phyloP scores from a whole-genome alignment of 371 early-diverging fungal species.

The Mortierella sp. region DNA sequence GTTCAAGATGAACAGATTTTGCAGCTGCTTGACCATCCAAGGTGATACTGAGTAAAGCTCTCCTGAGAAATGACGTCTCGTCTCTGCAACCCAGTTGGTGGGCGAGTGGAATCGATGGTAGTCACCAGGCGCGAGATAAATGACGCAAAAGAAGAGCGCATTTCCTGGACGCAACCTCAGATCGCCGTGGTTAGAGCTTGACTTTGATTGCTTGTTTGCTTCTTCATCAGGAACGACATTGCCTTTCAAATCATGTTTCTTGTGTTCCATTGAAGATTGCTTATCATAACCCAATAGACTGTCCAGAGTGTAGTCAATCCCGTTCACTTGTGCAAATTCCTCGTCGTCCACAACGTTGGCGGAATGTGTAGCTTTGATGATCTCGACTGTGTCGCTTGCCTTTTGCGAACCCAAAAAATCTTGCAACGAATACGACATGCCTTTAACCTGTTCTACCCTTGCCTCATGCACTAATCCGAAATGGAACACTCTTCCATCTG shows the following conservation, averaged over 20 bases:
- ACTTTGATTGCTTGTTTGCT: slow-evolving; percentile 30
- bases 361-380: slow-evolving; percentile 62
- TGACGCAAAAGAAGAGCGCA: slow-evolving; percentile 86
- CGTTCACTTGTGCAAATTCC: slow-evolving; percentile 91
- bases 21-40: slow-evolving; percentile 82
- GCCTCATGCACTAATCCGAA: slow-evolving; percentile 86
- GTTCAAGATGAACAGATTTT: slow-evolving; percentile 94
- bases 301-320: slow-evolving; percentile 89
- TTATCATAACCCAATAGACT: slow-evolving; percentile 77
- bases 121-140: slow-evolving; percentile 97
- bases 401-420: slow-evolving; percentile 83
- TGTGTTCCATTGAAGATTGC: slow-evolving; percentile 46
- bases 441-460: slow-evolving; percentile 95
- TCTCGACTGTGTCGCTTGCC: slow-evolving; percentile 54
- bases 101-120: slow-evolving; percentile 99
- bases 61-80: slow-evolving; percentile 89
- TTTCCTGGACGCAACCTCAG: slow-evolving; percentile 74
- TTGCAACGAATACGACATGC: slow-evolving; percentile 88
- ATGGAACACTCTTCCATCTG: slow-evolving; percentile 92
- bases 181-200: slow-evolving; percentile 25
- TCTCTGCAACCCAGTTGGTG: slow-evolving; percentile 91
- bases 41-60: slow-evolving; percentile 97
- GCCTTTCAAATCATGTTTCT: slow-evolving; percentile 42
- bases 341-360: slow-evolving; percentile 75
- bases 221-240: slow-evolving; percentile 41